These are phyloP conservation scores for Spatholobus suberectus DNA, from an alignment of 306 rosid genomes.

Conservation along the genomic window DNA sequence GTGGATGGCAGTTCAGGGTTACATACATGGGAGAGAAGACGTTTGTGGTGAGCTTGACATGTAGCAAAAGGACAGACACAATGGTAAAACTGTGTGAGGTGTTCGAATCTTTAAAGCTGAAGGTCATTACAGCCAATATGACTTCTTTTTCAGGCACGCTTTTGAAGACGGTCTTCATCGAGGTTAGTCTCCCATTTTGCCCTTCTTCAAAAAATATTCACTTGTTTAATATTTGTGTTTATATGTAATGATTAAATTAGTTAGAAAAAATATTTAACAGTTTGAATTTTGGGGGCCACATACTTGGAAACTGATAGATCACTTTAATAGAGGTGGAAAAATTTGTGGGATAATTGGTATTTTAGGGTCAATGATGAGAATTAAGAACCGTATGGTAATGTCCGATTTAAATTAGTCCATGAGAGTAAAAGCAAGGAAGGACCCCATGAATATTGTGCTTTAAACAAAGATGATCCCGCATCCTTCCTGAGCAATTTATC, in stretches of 20 bases:
- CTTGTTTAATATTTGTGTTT: no score
- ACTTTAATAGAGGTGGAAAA: constrained; percentile 39
- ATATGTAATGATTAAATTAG: no score
- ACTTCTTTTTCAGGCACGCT: constrained; percentile 67
- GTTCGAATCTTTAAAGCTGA: constrained; percentile 79
- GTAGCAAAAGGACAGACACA: constrained; percentile 72
- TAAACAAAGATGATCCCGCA: not conserved
- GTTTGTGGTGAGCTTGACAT: constrained; percentile 74
- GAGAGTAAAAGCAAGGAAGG: constrained; percentile 40
- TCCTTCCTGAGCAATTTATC: not conserved
- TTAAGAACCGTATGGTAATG: not conserved
- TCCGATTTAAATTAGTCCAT: constrained; percentile 12
- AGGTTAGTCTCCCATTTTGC: constrained; percentile 51
- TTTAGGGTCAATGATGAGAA: not conserved
- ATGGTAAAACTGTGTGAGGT: constrained; percentile 75
- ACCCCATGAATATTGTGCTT: constrained; percentile 44
- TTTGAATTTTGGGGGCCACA: constrained; percentile 23
- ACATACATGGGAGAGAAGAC: constrained; percentile 64
- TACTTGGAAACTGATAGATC: not conserved
- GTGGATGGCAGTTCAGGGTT: constrained; percentile 63
- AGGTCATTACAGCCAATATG: constrained; percentile 65
- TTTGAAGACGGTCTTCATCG: constrained; percentile 66
- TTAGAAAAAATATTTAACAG: not conserved
- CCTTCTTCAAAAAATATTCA: not conserved
- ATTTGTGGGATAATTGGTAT: constrained; percentile 12